Base-by-base conservation (phyloP, 2,329 filamentous ascomycete genomes). In the Hypomyces perniciosus region DNA sequence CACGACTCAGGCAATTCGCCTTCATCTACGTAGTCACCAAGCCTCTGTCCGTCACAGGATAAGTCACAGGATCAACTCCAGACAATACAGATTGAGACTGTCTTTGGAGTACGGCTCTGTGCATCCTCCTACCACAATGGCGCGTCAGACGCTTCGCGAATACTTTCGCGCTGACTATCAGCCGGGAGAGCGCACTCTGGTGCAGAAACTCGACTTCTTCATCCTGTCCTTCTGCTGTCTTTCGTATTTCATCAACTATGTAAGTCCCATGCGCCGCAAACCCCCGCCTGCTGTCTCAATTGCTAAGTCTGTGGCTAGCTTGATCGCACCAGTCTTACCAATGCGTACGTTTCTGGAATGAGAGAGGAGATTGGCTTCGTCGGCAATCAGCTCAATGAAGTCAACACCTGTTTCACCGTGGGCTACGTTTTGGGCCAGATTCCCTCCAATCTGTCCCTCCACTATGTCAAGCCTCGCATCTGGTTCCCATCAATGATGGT, bases 401-500 rank as follows among this genome's bases (percentile, higher is more conserved):
- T 68, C 44, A 62, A 66, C 38, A 69, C 67, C 4, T 67, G 70
- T 28, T 68, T 69, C 26, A 67, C 66, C 0, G 59, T 68, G 27
- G 66, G 68, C 62, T 72, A 64, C 45, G 66, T 75, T 28, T 59
- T 84, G 4, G 81, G 82, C 1, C 81, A 86, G 61, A 68, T 85
- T 12, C 81, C 81, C 0, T 78, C 75, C 47, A 84, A 83, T 58
- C 62, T 85, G 7, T 80, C 80, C 3, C 71, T 87, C 3, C 79
- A 85, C 62, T 82, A 84, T 57, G 61, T 86, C 53, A 75, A 75
- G 45, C 83, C 83, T 2, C 73, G 81, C n/a, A 71, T 79, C 54
- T 86, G 80, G 70, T 84, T 84, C 59, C 83, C 82, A 0, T 59
- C 70, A 29, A 84, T 83, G 74, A 83, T 84, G 76, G 51, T 84